Conservation (phyloP, 2,329 filamentous ascomycete genomes). For the Kalmusia sp. region DNA sequence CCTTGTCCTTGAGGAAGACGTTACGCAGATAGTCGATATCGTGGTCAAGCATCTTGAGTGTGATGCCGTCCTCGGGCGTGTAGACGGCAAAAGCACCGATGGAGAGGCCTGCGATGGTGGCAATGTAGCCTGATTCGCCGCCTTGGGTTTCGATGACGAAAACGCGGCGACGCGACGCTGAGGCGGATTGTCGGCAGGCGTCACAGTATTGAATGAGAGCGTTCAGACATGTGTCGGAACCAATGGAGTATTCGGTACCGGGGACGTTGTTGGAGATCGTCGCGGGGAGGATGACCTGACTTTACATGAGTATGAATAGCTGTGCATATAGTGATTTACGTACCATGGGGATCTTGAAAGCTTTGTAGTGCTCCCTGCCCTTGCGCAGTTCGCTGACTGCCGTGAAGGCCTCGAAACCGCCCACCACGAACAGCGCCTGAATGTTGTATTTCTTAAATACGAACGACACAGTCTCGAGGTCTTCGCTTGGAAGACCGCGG, state of each 20-base stretch:
- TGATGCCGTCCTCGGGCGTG: slow-evolving; percentile 95
- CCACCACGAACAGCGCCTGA: slow-evolving; percentile 89
- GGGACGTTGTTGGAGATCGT: slow-evolving; percentile 99
- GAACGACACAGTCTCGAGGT: slow-evolving; percentile 81
- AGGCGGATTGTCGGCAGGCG: slow-evolving; percentile 96
- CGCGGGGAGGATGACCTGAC: slow-evolving; percentile 84
- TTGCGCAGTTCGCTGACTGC: slow-evolving; percentile 86
- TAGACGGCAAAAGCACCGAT: slow-evolving; percentile 94
- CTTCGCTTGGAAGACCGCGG: slow-evolving; percentile 86
- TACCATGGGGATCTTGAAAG: slow-evolving; percentile 87
- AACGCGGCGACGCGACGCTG: slow-evolving; percentile 87
- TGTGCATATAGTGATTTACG: slow-evolving; percentile 60
- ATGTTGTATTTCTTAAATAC: slow-evolving; percentile 88
- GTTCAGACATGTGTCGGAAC: slow-evolving; percentile 96
- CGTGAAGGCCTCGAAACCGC: slow-evolving; percentile 96
- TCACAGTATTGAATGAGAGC: slow-evolving; percentile 95
- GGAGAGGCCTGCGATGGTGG: slow-evolving; percentile 86
- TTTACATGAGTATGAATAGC: slow-evolving; percentile 14
- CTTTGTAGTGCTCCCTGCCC: slow-evolving; percentile 77
- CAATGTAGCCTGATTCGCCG: slow-evolving; percentile 91
- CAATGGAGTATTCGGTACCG: slow-evolving; percentile 94
- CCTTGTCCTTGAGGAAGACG: slow-evolving; percentile 83
- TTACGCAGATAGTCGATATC: slow-evolving; percentile 91
- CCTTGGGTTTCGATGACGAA: slow-evolving; percentile 99
- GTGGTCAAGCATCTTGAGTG: slow-evolving; percentile 86